Evolutionary conservation across 2,329 filamentous ascomycete genomes (phyloP).

Genomic region (Ophiocordyceps camponoti-rufipedis): DNA sequence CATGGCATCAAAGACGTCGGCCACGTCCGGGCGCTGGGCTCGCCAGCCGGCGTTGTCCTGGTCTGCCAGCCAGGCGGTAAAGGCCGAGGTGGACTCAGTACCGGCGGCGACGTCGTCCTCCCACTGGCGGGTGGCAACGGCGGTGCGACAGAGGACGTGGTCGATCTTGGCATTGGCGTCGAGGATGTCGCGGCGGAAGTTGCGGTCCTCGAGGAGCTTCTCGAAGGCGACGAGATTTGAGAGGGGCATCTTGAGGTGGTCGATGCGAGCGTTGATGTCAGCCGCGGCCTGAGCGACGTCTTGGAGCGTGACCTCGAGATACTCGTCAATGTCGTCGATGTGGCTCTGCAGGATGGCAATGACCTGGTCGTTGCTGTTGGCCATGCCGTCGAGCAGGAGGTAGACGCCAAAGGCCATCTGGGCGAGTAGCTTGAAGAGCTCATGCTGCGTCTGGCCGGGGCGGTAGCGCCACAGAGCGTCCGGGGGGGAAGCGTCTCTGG

Average conservation of each 20-base stretch:
- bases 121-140: slow-evolving; percentile 55
- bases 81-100: slow-evolving; percentile 54
- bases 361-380: slow-evolving; percentile 77
- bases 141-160: slow-evolving; percentile 68
- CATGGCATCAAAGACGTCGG: slow-evolving; percentile 75
- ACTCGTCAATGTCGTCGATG: slow-evolving; percentile 86
- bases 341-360: slow-evolving; percentile 78
- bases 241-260: slow-evolving; percentile 66
- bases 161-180: slow-evolving; percentile 84
- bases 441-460: slow-evolving; percentile 62
- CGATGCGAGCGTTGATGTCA: slow-evolving; percentile 66
- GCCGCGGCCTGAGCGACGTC: slow-evolving; percentile 63
- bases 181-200: slow-evolving; percentile 66
- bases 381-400: slow-evolving; percentile 64
- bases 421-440: slow-evolving; percentile 74
- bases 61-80: slow-evolving; percentile 55
- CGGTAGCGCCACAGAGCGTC: slow-evolving; percentile 60
- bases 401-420: slow-evolving; percentile 92
- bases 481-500: slow-evolving; percentile 51
- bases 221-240: slow-evolving; percentile 71
- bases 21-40: slow-evolving; percentile 40
- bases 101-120: slow-evolving; percentile 66
- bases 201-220: slow-evolving; percentile 68
- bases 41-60: slow-evolving; percentile 45
- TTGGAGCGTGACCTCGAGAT: slow-evolving; percentile 69